A percentile compares a stretch with the other conserved stretches of the same genome.
Evolutionary conservation across 2,329 filamentous ascomycete species (phyloP).

Genomic region (Alternaria arborescens): DNA sequence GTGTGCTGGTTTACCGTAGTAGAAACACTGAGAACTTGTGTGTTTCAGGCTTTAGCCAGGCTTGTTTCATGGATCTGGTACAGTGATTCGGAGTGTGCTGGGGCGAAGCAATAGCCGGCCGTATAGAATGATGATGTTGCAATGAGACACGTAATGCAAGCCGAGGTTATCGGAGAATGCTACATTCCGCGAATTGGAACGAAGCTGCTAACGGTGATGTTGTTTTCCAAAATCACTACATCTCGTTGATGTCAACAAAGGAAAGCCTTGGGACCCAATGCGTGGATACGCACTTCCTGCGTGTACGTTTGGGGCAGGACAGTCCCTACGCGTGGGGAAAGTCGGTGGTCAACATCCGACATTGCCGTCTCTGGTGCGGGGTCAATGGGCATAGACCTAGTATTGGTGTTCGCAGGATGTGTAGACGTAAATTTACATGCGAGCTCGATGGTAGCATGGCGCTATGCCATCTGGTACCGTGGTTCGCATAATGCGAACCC

Average conservation of each 20-base stretch:
- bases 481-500: slow-evolving; percentile 20
- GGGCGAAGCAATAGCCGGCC: slow-evolving; percentile 10
- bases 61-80: slow-evolving; percentile 5
- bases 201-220: neutral
- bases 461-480: slow-evolving; percentile 16
- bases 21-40: neutral
- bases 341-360: slow-evolving; percentile 12
- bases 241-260: slow-evolving; percentile 7
- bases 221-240: slow-evolving; percentile 2
- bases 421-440: slow-evolving; percentile 8
- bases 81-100: slow-evolving; percentile 3
- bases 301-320: slow-evolving; percentile 4
- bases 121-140: slow-evolving; percentile 3
- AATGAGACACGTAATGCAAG: slow-evolving; percentile 1
- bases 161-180: neutral
- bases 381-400: slow-evolving; percentile 8
- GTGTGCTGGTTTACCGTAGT: neutral
- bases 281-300: slow-evolving; percentile 1
- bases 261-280: slow-evolving; percentile 1
- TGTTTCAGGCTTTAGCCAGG: slow-evolving; percentile 12
- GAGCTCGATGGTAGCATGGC: slow-evolving; percentile 5
- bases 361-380: slow-evolving; percentile 13
- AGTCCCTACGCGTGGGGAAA: neutral
- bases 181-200: slow-evolving; percentile 4
- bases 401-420: slow-evolving; percentile 7